phyloP scores from a whole-genome alignment of 129 eudicot genomes.

The Lactuca saligna region DNA sequence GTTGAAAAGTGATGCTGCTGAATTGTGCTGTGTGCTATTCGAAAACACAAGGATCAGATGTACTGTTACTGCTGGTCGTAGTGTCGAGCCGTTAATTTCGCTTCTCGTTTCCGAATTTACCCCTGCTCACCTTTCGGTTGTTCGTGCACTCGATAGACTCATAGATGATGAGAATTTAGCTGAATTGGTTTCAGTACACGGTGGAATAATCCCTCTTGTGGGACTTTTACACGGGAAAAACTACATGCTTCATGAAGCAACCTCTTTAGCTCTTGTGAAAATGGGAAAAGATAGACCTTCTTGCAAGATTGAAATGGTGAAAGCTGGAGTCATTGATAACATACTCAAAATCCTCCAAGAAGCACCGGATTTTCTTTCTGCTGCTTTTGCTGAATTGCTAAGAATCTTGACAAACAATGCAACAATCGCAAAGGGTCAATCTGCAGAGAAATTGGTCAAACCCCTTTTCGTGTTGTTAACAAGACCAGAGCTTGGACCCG shows the following conservation, averaged over 20 bases:
- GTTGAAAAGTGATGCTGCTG: slow-evolving; percentile 94
- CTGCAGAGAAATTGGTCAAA: slow-evolving; percentile 86
- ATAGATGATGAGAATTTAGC: slow-evolving; percentile 89
- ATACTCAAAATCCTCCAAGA: slow-evolving; percentile 80
- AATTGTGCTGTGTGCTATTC: slow-evolving; percentile 83
- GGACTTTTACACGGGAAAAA: slow-evolving; percentile 75
- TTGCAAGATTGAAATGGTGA: slow-evolving; percentile 96
- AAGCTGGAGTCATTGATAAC: slow-evolving; percentile 83
- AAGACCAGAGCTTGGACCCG: slow-evolving; percentile 81
- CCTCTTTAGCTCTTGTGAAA: slow-evolving; percentile 88
- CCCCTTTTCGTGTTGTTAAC: slow-evolving; percentile 74
- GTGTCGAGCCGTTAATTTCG: slow-evolving; percentile 93
- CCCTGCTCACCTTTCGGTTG: slow-evolving; percentile 89
- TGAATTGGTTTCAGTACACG: slow-evolving; percentile 81
- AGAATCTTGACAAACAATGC: slow-evolving; percentile 92
- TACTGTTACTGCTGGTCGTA: slow-evolving; percentile 81
- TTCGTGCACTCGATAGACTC: slow-evolving; percentile 81
- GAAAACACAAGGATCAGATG: slow-evolving; percentile 83
- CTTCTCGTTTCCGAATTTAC: slow-evolving; percentile 84
- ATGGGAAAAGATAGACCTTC: slow-evolving; percentile 95
- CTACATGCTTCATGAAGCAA: slow-evolving; percentile 90
- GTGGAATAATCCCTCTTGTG: slow-evolving; percentile 93
- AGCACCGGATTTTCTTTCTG: slow-evolving; percentile 91
- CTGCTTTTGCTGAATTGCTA: slow-evolving; percentile 90
- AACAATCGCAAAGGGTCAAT: slow-evolving; percentile 78